Percentiles rank a stretch among this genome's conserved stretches.
phyloP scores from a whole-genome alignment of 495 filamentous ascomycete species.

The Chaetomium fimeti region DNA sequence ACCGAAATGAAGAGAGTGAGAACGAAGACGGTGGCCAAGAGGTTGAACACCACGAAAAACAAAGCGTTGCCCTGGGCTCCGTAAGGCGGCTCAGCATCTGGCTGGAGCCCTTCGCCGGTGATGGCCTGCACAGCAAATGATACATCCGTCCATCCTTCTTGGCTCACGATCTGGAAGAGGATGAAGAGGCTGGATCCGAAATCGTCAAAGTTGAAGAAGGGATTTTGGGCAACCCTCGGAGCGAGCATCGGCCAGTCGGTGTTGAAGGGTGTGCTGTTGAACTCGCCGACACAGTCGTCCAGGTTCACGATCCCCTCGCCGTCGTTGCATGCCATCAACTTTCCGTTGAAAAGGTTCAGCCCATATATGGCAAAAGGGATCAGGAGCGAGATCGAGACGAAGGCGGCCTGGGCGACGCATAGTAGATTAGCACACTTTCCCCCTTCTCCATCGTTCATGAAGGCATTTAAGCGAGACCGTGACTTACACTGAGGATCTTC shows the following conservation, averaged over 20 bases:
- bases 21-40: conserved; percentile 95
- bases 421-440: conserved; percentile 5
- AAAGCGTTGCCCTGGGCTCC: conserved; percentile 76
- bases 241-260: conserved; percentile 76
- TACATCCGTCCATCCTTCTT: conserved; percentile 95
- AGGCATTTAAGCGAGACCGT: conserved; percentile 29
- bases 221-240: conserved; percentile 74
- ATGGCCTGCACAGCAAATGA: conserved; percentile 81
- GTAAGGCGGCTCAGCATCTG: conserved; percentile 52
- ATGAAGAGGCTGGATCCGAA: conserved; percentile 91
- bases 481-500: conserved; percentile 69
- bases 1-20: conserved; percentile 97
- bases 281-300: conserved; percentile 80
- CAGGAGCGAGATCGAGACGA: conserved; percentile 89
- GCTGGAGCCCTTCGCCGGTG: conserved; percentile 71
- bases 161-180: conserved; percentile 97
- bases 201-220: conserved; percentile 89
- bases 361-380: conserved; percentile 97
- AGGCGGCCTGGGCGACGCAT: conserved; percentile 58
- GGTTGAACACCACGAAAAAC: conserved; percentile 96
- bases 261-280: conserved; percentile 65
- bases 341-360: conserved; percentile 85
- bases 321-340: conserved; percentile 82
- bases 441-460: conserved; percentile 10
- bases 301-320: conserved; percentile 54